A percentile compares a stretch with the other conserved stretches of the same genome.
Evolutionary conservation across 2,329 filamentous ascomycete genomes (phyloP).

Genomic region (Phialophora verrucosa): DNA sequence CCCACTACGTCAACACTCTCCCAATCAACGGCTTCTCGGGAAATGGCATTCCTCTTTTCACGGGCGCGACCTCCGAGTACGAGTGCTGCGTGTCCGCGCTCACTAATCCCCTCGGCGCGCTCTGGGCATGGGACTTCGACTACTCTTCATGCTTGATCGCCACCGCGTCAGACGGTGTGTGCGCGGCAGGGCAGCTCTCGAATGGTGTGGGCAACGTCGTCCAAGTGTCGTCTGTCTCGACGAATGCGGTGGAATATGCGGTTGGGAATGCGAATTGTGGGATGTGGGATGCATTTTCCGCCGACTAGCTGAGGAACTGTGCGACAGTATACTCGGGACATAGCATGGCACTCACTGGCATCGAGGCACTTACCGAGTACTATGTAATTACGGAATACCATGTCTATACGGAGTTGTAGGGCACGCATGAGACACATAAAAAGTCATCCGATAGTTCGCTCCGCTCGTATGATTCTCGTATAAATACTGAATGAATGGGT

Average conservation of each 20-base stretch:
- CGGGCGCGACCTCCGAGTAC: not conserved
- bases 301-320: not conserved
- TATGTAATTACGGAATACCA: too few species aligned
- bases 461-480: too few species aligned
- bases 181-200: not conserved
- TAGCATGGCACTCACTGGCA: too few species aligned
- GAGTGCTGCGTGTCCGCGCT: not conserved
- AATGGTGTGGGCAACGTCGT: not conserved
- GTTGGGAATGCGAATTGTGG: not conserved
- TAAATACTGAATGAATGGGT: not conserved
- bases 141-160: not conserved
- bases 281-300: not conserved
- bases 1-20: not conserved
- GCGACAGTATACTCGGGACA: too few species aligned
- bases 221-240: not conserved
- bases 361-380: too few species aligned
- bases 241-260: not conserved
- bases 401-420: too few species aligned
- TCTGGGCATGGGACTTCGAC: not conserved
- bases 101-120: not conserved
- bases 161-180: not conserved
- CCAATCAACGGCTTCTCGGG: not conserved
- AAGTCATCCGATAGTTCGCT: too few species aligned
- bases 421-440: too few species aligned
- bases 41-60: not conserved